phyloP scores from a whole-genome alignment of 495 filamentous ascomycete species.

The Xylaria sp. region DNA sequence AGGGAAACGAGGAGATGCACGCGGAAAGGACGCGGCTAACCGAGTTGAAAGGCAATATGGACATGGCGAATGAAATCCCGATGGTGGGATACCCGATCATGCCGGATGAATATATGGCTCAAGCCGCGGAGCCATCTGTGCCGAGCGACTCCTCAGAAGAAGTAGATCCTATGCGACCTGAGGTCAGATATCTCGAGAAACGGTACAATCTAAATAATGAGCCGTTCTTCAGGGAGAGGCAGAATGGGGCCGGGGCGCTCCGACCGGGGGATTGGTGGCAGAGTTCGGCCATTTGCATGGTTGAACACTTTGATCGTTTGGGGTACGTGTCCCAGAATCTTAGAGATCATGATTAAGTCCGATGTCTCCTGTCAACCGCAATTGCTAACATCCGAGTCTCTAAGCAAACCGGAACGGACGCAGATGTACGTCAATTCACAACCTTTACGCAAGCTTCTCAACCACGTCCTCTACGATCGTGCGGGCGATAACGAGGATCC shows the following conservation, averaged over 20 bases:
- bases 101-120: too few species aligned
- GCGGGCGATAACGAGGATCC: slow-evolving; percentile 38
- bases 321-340: neutral
- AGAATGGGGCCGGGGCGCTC: neutral
- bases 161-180: neutral
- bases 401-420: slow-evolving; percentile 11
- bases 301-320: neutral
- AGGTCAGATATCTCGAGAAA: slow-evolving; percentile 8
- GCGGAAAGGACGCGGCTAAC: neutral
- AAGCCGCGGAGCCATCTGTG: too few species aligned
- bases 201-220: neutral
- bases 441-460: slow-evolving; percentile 42
- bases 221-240: neutral
- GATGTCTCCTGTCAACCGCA: neutral
- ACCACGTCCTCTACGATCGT: slow-evolving; percentile 35
- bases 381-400: neutral
- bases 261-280: neutral
- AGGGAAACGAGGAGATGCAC: neutral
- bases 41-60: neutral
- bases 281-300: neutral
- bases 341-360: too few species aligned
- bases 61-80: neutral
- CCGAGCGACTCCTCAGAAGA: neutral
- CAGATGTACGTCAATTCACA: slow-evolving; percentile 43
- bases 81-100: too few species aligned